A percentile compares a stretch with the other conserved stretches of the same genome.
These are phyloP conservation scores for Paraglomus brasilianum DNA, from an alignment of 192 early-diverging fungal species.

Conservation along the genomic window DNA sequence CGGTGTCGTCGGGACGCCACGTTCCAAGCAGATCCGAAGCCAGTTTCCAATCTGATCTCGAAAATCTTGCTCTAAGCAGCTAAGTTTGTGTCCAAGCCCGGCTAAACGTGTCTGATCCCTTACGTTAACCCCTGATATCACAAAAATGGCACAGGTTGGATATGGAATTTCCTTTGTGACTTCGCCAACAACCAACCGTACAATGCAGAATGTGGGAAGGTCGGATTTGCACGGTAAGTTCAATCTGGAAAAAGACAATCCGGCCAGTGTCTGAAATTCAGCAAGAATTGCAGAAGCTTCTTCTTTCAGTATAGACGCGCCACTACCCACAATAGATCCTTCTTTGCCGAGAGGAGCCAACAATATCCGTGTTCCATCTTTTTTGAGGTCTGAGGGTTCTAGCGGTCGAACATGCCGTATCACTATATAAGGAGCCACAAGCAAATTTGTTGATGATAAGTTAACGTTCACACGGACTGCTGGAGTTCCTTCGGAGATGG, in stretches of 20 bases:
- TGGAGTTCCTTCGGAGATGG: too few relatives aligned
- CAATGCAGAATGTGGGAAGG: neutral
- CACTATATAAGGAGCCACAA: neutral
- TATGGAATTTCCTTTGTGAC: slow-evolving; percentile 19
- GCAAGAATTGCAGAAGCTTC: neutral
- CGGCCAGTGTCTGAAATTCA: slow-evolving; percentile 9
- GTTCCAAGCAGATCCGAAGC: neutral
- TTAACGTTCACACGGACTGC: neutral
- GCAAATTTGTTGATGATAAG: slow-evolving; percentile 11
- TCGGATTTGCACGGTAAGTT: neutral
- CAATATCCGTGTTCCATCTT: neutral
- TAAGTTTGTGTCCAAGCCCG: too few relatives aligned
- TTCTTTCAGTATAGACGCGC: slow-evolving; percentile 1
- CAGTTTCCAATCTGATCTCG: too few relatives aligned
- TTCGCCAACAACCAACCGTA: neutral
- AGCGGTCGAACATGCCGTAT: slow-evolving; percentile 1
- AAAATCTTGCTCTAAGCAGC: too few relatives aligned
- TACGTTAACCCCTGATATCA: slow-evolving; percentile 8
- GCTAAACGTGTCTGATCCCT: neutral
- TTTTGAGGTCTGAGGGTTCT: neutral
- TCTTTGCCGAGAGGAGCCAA: neutral
- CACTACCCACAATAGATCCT: too few relatives aligned
- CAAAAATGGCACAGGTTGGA: slow-evolving; percentile 1
- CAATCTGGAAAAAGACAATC: neutral
- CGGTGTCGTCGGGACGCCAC: neutral